Evolutionary conservation across 306 rosid species (phyloP).

Genomic region (Gynostemma pentaphyllum): DNA sequence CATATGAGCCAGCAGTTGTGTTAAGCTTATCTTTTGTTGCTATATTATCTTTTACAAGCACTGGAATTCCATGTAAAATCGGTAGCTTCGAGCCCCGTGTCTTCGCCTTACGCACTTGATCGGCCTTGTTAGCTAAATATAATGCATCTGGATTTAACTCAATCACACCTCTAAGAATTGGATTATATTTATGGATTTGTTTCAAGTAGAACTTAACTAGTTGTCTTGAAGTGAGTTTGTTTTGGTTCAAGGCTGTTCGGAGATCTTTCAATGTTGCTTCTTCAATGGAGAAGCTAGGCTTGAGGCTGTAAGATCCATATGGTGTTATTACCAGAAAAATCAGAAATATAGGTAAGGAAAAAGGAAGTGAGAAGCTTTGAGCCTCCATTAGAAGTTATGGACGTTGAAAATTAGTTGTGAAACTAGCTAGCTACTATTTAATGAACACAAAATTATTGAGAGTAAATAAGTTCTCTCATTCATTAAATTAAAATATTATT

Average conservation of each 20-base stretch:
- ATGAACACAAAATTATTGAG: too few species aligned
- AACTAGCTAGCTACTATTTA: too few species aligned
- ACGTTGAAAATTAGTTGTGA: too few species aligned
- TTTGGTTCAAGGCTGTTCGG: neutral
- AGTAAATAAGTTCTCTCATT: too few species aligned
- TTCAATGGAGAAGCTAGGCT: neutral
- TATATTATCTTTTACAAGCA: neutral
- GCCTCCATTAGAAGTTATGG: too few species aligned
- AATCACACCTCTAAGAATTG: neutral
- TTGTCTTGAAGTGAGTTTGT: neutral
- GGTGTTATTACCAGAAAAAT: neutral
- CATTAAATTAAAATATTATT: too few species aligned
- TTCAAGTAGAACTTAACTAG: neutral
- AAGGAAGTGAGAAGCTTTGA: neutral
- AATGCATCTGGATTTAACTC: neutral
- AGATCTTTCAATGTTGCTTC: neutral
- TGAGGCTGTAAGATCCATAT: neutral
- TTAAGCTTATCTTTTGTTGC: neutral
- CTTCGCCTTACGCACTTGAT: neutral
- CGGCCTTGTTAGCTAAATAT: neutral
- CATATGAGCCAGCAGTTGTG: neutral
- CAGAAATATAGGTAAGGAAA: neutral
- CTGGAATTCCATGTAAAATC: neutral
- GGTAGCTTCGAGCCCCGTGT: neutral
- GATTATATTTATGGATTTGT: neutral